Conservation (phyloP, 2,329 filamentous ascomycete genomes). For the Hypoxylon sp. region DNA sequence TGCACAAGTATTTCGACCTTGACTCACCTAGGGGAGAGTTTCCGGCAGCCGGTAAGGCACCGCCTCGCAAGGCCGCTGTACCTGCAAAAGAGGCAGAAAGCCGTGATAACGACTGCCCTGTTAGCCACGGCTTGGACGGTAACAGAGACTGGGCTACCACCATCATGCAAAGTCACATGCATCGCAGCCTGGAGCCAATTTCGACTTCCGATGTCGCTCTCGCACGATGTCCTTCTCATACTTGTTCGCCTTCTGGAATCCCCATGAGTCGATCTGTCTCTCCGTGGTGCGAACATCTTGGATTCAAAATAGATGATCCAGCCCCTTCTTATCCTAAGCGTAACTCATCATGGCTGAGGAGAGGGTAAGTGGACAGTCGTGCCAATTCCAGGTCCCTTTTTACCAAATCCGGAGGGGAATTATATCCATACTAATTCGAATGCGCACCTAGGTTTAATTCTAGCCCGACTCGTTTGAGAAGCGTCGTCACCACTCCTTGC, state of each 20-base stretch:
- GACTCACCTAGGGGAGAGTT: conserved; percentile 14
- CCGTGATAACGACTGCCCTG: conserved; percentile 23
- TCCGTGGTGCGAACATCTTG: conserved; percentile 44
- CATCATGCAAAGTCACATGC: conserved; percentile 23
- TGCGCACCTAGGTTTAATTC: conserved; percentile 31
- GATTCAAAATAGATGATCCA: conserved; percentile 33
- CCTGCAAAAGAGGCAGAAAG: conserved; percentile 14
- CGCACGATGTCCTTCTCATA: conserved; percentile 22
- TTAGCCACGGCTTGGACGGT: conserved; percentile 48
- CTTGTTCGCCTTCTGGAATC: conserved; percentile 20
- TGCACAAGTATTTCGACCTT: conserved; percentile 38
- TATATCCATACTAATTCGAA: conserved; percentile 13
- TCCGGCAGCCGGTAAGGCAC: conserved; percentile 3
- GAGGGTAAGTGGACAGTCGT: conserved; percentile 31
- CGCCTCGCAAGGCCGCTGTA: not conserved
- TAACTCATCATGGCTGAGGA: conserved; percentile 25
- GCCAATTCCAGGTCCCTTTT: not conserved
- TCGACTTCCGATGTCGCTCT: conserved; percentile 24
- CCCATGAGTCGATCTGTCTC: conserved; percentile 34
- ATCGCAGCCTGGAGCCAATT: conserved; percentile 14
- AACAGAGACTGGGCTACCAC: conserved; percentile 49
- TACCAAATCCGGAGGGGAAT: not conserved
- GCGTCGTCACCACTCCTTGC: conserved; percentile 20
- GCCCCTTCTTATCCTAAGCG: conserved; percentile 20
- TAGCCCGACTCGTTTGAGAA: conserved; percentile 36